Percentiles rank a stretch among this genome's conserved stretches.
These are phyloP conservation scores for Aspergillus jensenii DNA, from an alignment of 2,329 filamentous ascomycete species.

Conservation along the genomic window DNA sequence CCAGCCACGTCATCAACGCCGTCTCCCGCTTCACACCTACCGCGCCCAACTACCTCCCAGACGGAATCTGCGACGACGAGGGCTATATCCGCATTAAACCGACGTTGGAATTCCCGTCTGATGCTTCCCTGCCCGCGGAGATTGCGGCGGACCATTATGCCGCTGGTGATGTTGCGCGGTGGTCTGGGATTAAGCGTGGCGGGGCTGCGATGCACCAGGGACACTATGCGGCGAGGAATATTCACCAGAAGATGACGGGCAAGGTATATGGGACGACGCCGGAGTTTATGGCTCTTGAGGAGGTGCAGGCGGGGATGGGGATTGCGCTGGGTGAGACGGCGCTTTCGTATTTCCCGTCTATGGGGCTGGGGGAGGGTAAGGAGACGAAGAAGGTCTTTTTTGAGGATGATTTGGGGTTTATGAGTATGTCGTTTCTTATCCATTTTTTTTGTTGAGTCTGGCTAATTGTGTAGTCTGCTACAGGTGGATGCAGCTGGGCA, in stretches of 20 bases:
- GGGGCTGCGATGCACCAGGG: conserved; percentile 75
- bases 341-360: conserved; percentile 59
- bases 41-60: conserved; percentile 59
- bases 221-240: conserved; percentile 64
- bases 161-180: conserved; percentile 66
- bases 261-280: conserved; percentile 43
- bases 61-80: conserved; percentile 58
- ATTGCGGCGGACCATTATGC: conserved; percentile 61
- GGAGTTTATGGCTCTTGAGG: conserved; percentile 50
- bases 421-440: conserved; percentile 50
- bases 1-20: conserved; percentile 68
- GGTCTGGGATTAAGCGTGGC: conserved; percentile 79
- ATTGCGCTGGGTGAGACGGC: conserved; percentile 70
- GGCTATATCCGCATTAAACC: conserved; percentile 65
- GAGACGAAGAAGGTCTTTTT: conserved; percentile 54
- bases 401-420: conserved; percentile 65
- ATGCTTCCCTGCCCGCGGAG: conserved; percentile 50
- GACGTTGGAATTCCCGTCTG: conserved; percentile 56
- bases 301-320: conserved; percentile 66
- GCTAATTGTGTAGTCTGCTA: conserved; percentile 50
- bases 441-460: background rate
- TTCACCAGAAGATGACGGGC: conserved; percentile 61
- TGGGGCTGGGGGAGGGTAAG: conserved; percentile 46
- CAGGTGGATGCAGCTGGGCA: conserved; percentile 51
- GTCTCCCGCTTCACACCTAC: conserved; percentile 64